Conservation (phyloP, 2,329 filamentous ascomycete species). For the Biscogniauxia mediterranea region DNA sequence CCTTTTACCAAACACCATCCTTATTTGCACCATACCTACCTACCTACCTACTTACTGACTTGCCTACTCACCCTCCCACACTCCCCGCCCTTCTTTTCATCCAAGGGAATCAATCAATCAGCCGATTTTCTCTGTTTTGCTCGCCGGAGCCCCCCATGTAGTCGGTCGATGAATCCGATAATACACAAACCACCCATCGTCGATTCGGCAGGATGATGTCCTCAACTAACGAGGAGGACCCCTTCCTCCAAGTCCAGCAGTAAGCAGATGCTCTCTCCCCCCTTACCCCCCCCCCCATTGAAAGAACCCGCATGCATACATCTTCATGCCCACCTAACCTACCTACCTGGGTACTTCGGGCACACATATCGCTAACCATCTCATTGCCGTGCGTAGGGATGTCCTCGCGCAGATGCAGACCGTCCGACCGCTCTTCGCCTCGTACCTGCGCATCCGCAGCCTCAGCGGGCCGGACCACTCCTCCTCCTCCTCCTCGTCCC, state of each 20-base stretch:
- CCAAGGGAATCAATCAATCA: background rate
- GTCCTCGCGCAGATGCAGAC: slow-evolving; percentile 79
- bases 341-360: background rate
- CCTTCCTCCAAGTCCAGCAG: slow-evolving; percentile 72
- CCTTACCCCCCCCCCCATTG: slow-evolving; percentile 8
- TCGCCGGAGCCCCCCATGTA: slow-evolving; percentile 24
- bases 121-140: background rate
- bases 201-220: slow-evolving; percentile 58
- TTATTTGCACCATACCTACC: background rate
- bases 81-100: background rate
- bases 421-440: slow-evolving; percentile 84
- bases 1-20: too few species aligned
- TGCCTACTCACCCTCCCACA: background rate
- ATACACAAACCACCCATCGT: slow-evolving; percentile 9
- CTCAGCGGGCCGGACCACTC: slow-evolving; percentile 59
- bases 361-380: background rate
- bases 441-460: slow-evolving; percentile 92
- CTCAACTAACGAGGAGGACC: slow-evolving; percentile 65
- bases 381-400: slow-evolving; percentile 58
- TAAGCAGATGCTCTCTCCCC: slow-evolving; percentile 36
- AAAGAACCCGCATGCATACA: too few species aligned
- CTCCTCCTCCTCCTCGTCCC: too few species aligned
- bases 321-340: background rate
- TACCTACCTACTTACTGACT: too few species aligned
- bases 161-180: slow-evolving; percentile 22